Conservation (phyloP, 2,329 filamentous ascomycete species). For the Phaeosphaeria sp. region DNA sequence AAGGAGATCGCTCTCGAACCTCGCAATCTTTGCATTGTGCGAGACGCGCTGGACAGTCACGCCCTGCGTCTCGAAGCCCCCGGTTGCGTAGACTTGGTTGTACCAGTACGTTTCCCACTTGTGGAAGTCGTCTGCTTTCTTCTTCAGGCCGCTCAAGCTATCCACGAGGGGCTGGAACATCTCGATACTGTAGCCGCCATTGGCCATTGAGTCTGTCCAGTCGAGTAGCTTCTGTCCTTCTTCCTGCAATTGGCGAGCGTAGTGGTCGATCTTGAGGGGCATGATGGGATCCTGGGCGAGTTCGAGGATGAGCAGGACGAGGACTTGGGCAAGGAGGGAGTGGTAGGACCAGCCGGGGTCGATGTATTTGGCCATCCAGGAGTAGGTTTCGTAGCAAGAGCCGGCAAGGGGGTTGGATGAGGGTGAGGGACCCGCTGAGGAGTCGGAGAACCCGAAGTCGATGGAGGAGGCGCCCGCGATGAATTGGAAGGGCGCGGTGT, state of each 20-base stretch:
- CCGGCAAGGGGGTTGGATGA: constrained; percentile 71
- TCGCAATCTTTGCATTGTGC: constrained; percentile 80
- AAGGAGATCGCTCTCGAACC: constrained; percentile 82
- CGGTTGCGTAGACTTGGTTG: constrained; percentile 70
- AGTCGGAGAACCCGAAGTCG: constrained; percentile 78
- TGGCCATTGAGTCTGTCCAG: constrained; percentile 61
- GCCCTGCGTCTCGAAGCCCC: constrained; percentile 76
- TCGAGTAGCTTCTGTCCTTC: constrained; percentile 75
- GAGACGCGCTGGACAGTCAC: constrained; percentile 72
- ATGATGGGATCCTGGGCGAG: constrained; percentile 81
- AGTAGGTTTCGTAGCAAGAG: constrained; percentile 88
- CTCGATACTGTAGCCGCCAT: constrained; percentile 53
- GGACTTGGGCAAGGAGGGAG: constrained; percentile 76
- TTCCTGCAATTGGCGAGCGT: constrained; percentile 68
- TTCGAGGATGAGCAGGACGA: constrained; percentile 83
- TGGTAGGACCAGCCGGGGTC: constrained; percentile 88
- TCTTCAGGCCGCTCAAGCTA: constrained; percentile 67
- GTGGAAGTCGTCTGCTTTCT: constrained; percentile 70
- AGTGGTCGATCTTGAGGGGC: constrained; percentile 80
- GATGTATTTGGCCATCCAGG: constrained; percentile 80
- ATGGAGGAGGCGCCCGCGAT: constrained; percentile 88
- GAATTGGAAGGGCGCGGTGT: constrained; percentile 90
- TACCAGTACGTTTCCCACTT: constrained; percentile 83
- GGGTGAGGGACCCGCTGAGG: constrained; percentile 16
- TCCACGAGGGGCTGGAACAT: constrained; percentile 65